phyloP scores from a whole-genome alignment of 176 grass and related monocot genomes.

The Aegilops speltoides region DNA sequence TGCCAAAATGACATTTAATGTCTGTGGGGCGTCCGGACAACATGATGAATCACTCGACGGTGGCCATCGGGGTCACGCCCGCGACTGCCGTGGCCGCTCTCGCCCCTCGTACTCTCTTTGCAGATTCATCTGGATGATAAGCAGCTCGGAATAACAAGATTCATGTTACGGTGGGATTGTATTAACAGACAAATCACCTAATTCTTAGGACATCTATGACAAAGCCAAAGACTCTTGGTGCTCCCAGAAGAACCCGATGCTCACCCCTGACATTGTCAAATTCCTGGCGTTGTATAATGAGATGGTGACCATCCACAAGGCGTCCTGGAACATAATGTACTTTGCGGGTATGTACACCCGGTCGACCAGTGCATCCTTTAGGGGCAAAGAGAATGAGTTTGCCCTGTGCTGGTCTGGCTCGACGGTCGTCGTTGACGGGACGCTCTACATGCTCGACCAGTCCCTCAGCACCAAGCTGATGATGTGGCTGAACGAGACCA shows the following conservation, averaged over 20 bases:
- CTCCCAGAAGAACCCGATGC: conserved; percentile 55
- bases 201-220: conserved; percentile 82
- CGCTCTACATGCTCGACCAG: too few relatives aligned
- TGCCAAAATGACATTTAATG: too few relatives aligned
- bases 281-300: conserved; percentile 49
- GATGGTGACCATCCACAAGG: conserved; percentile 59
- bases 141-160: conserved; percentile 51
- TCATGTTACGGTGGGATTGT: conserved; percentile 52
- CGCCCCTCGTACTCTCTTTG: too few relatives aligned
- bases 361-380: conserved; percentile 27
- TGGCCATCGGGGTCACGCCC: too few relatives aligned
- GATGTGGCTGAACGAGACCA: too few relatives aligned
- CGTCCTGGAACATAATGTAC: conserved; percentile 44
- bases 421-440: too few relatives aligned
- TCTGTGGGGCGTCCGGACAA: too few relatives aligned
- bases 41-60: too few relatives aligned
- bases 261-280: conserved; percentile 58
- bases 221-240: conserved; percentile 50
- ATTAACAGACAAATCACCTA: conserved; percentile 49
- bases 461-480: too few relatives aligned
- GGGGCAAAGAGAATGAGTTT: conserved; percentile 41
- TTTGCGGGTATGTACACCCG: conserved; percentile 69
- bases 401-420: too few relatives aligned
- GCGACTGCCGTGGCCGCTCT: too few relatives aligned
- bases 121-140: too few relatives aligned